Base-by-base conservation (phyloP, 768 basidiomycete species). In the Ramaria rubella region DNA sequence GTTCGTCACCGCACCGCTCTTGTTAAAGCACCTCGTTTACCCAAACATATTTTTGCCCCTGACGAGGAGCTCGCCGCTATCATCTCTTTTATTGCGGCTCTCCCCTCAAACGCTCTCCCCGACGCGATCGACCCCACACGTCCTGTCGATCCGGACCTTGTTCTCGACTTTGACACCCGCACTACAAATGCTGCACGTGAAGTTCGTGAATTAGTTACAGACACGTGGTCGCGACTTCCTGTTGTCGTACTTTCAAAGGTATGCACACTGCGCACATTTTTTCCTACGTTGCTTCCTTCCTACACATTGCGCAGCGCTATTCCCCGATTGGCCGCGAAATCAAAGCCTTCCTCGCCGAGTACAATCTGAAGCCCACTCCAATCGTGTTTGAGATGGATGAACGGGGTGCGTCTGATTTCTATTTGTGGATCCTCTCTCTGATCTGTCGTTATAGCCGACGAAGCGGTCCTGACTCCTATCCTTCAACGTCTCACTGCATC, bases 101-200 rank as follows among this genome's bases (percentile, higher is more conserved):
- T 89, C 21, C 81, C 86, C 0, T 81, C 86, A 68, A 91, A 91
- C 68, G 76, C 84, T 55, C 81, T 93, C 56, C 88, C 90, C 1
- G 66, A 72, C 0, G 72, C 73, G 5, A 77, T 90, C 44, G 80
- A 91, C 63, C 85, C 90, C 0, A 62, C 74, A 11, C 60, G 62
- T 11, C 80, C 87, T 7, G 81, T 91, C 57, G 89, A 92, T 67
- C 87, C 90, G 3, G 80, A 89, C 63, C 80, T 91, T 56, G 79
- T 93, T 4, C 77, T 93, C 40, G 90, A 88, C 63, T 93, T 92
- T 66, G 88, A 92, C 65, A 86, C 86, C 0, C 79, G 82, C n/a
- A 73, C 79, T 42, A 70, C 79, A 2, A 76, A 77, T 14, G 87
- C 87, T 1, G 62, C 65, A 19, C 77, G 81, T 31, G 87, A 90